phyloP scores from a whole-genome alignment of 2,329 filamentous ascomycete genomes.

The Fusarium sp. region DNA sequence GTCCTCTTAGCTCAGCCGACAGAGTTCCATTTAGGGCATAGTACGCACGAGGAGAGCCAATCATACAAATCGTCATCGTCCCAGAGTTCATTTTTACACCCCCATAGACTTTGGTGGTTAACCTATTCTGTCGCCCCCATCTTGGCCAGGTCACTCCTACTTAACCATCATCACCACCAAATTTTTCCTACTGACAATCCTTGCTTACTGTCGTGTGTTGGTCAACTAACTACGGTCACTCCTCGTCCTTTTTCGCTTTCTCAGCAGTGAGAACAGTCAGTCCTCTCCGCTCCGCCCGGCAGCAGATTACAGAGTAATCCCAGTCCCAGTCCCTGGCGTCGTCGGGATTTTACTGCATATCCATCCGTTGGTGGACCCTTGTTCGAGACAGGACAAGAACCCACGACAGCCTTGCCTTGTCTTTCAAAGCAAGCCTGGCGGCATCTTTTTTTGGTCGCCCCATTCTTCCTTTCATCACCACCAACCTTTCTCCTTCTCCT shows the following conservation, averaged over 20 bases:
- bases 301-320: not conserved
- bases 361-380: conserved; percentile 31
- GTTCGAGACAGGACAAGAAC: conserved; percentile 1
- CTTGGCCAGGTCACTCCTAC: conserved; percentile 6
- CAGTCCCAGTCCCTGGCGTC: conserved; percentile 13
- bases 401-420: conserved; percentile 16
- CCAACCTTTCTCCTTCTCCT: conserved; percentile 32
- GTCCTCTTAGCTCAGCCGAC: not conserved
- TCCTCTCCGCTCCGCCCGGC: conserved; percentile 20
- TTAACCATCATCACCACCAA: conserved; percentile 11
- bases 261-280: not conserved
- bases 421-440: conserved; percentile 22
- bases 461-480: conserved; percentile 28
- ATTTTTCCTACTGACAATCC: conserved; percentile 5
- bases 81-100: not conserved
- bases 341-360: conserved; percentile 26
- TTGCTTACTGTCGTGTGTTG: conserved; percentile 7
- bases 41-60: not conserved
- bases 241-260: not conserved
- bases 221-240: conserved; percentile 8
- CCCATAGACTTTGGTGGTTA: conserved; percentile 9
- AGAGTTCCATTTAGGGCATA: not conserved
- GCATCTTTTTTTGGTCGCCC: conserved; percentile 29
- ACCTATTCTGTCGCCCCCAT: conserved; percentile 30
- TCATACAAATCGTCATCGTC: conserved; percentile 6